Base-by-base conservation (phyloP, 345 rosid species). In the Clausena lansium region DNA sequence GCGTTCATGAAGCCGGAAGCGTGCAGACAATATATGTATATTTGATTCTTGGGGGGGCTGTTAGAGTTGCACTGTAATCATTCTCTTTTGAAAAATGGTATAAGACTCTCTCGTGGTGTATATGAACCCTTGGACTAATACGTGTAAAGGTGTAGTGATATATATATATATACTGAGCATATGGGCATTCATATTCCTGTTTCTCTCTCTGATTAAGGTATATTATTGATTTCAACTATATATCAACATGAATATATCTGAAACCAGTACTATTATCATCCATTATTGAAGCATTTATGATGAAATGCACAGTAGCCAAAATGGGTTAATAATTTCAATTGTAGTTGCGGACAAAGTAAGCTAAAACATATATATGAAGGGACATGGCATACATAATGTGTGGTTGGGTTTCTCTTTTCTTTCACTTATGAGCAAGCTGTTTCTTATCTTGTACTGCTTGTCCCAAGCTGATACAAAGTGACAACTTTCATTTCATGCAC, bases 191-290 rank as follows among this genome's bases (percentile, higher is more conserved):
- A 6, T 10, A 28, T 13, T 28, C 30, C 27, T 45, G 17, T 13
- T 13, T 45, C 50, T 45, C 15, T 45, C 5, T 0, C 32, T 35
- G 52, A 57, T 33, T 80, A 39, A 69, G 39, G 47, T 74, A 60
- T 63, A 78, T 85, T 73, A 82, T 82, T 87, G 77, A 74, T 61
- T 76, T 77, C 67, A 67, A 87, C 85, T 85, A 79, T 87, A 70
- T 45, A 70, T 70, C 52, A 84, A 45, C 71, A 77, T 63, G 82
- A 68, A 81, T 57, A 17, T 62, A 66, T 72, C 78, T 78, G 80
- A 41, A 69, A 62, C 71, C 28, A 20, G 24, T 7, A 71, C 82
- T 64, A 66, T 79, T 65, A 6, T 24, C 55, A 32, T 78, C 70
- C 14, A 82, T 82, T 27, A 82, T 75, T 82, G 79, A 66, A 30